phyloP scores from a whole-genome alignment of 2,329 filamentous ascomycete species.

The Claviceps maximensis region DNA sequence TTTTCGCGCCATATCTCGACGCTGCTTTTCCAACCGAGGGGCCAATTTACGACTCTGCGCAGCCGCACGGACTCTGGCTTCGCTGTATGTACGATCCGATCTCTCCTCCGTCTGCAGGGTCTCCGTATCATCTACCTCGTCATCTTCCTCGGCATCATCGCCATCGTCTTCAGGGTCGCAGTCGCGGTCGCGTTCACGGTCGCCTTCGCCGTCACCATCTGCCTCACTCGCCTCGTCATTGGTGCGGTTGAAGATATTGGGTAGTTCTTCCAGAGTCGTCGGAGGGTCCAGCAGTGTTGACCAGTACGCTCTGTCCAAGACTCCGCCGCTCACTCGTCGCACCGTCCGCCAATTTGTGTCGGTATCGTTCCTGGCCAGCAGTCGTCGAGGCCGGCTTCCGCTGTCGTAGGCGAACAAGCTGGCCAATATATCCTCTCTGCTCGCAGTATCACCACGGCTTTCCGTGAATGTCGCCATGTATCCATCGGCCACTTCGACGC shows the following conservation, averaged over 20 bases:
- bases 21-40: conserved; percentile 25
- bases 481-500: conserved; percentile 49
- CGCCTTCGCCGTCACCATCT: conserved; percentile 14
- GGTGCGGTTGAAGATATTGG: conserved; percentile 22
- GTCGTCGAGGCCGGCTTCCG: conserved; percentile 16
- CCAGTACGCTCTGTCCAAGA: conserved; percentile 27
- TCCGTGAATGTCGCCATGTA: conserved; percentile 43
- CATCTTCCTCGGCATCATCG: conserved; percentile 11
- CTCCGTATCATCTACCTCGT: conserved; percentile 13
- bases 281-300: conserved; percentile 33
- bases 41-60: conserved; percentile 22
- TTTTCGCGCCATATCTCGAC: conserved; percentile 32
- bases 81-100: conserved; percentile 22
- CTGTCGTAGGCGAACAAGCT: conserved; percentile 32
- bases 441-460: conserved; percentile 45
- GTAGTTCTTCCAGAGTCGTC: conserved; percentile 28
- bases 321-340: conserved; percentile 16
- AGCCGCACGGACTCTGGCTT: conserved; percentile 25
- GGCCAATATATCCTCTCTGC: conserved; percentile 47
- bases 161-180: conserved; percentile 14
- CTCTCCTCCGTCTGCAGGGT: conserved; percentile 4
- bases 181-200: conserved; percentile 12
- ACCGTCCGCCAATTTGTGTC: conserved; percentile 24
- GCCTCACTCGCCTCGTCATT: conserved; percentile 15
- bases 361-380: conserved; percentile 17